Evolutionary conservation across 2,329 filamentous ascomycete species (phyloP).

Genomic region (Raffaelea deltoideospora): DNA sequence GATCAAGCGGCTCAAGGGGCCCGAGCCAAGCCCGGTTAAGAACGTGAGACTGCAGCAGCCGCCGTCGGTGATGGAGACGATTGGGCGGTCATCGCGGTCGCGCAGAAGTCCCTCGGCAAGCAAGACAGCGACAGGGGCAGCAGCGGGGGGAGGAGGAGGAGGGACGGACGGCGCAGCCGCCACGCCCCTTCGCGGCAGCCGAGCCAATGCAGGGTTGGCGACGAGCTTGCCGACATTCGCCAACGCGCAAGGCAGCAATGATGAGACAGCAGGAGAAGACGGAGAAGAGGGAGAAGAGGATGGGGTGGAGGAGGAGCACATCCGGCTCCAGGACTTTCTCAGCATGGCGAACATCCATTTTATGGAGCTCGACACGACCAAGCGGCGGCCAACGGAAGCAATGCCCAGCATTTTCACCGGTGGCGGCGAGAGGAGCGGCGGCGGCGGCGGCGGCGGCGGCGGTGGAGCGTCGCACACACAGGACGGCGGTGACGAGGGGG

Average conservation of each 20-base stretch:
- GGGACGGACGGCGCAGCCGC: neutral
- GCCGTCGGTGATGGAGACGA: constrained; percentile 49
- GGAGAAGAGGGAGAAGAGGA: constrained; percentile 24
- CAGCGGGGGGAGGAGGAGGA: neutral
- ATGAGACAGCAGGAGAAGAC: constrained; percentile 14
- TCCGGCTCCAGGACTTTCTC: constrained; percentile 82
- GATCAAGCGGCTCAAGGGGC: constrained; percentile 56
- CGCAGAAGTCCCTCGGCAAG: constrained; percentile 27
- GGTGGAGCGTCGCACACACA: neutral
- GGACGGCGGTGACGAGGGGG: constrained; percentile 13
- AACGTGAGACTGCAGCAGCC: constrained; percentile 55
- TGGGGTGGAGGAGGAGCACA: constrained; percentile 42
- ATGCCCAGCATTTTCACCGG: constrained; percentile 37
- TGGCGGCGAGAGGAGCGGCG: constrained; percentile 9
- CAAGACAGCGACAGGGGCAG: constrained; percentile 4
- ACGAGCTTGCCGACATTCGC: no score
- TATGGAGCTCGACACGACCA: constrained; percentile 96
- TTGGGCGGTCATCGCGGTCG: constrained; percentile 41
- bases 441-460: constrained; percentile 8
- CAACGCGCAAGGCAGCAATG: constrained; percentile 19
- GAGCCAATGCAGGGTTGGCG: no score
- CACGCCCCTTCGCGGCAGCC: constrained; percentile 20
- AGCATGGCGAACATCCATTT: constrained; percentile 94
- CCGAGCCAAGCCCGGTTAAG: constrained; percentile 63
- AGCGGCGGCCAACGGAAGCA: constrained; percentile 73